These are phyloP conservation scores for Polytrichum commune DNA, from an alignment of 225 moss, liverwort and hornwort genomes.

Conservation along the genomic window DNA sequence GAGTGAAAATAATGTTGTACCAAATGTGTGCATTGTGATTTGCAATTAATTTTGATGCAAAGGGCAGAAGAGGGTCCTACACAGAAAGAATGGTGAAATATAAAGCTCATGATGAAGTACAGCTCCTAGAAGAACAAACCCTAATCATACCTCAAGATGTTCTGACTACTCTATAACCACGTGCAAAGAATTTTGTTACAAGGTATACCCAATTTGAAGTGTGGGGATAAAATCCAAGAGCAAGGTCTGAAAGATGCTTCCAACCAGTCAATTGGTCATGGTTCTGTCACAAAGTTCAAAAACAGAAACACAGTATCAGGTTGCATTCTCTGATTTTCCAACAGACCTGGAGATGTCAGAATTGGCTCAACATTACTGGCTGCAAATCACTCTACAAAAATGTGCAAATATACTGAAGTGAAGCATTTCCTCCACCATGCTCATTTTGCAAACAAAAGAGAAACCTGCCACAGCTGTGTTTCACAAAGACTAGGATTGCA, in stretches of 20 bases:
- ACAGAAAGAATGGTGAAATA: no score
- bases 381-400: not conserved
- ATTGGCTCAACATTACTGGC: not conserved
- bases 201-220: not conserved
- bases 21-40: no score
- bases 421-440: no score
- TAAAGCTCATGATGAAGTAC: no score
- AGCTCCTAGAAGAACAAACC: no score
- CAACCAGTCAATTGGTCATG: not conserved
- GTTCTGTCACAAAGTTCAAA: not conserved
- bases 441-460: no score
- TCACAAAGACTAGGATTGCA: no score
- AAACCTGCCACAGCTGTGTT: no score
- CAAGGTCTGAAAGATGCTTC: not conserved
- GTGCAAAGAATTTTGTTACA: not conserved
- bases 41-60: no score
- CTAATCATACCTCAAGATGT: no score
- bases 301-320: not conserved
- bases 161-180: not conserved
- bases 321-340: not conserved
- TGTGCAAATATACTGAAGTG: not conserved
- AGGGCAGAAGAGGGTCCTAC: no score
- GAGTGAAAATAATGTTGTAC: no score
- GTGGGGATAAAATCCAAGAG: not conserved
- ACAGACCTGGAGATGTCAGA: not conserved